Percentiles rank a stretch among this genome's conserved stretches.
Evolutionary conservation across 805 yeast species (phyloP).

Genomic region (Peterozyma xylosa): DNA sequence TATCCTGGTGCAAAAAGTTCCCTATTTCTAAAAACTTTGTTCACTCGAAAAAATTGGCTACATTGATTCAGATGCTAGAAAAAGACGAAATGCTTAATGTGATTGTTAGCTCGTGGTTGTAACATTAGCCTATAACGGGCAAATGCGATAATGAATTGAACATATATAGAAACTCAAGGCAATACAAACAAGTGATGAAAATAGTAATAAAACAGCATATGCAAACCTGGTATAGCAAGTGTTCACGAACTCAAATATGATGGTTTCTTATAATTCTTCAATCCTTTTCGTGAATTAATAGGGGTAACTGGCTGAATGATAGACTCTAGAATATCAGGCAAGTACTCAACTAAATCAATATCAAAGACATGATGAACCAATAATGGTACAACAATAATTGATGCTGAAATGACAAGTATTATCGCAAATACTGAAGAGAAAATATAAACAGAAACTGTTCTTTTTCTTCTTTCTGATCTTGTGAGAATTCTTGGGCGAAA

Average conservation of each 20-base stretch:
- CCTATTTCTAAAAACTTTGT: too few relatives aligned
- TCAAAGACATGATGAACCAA: conserved; percentile 24
- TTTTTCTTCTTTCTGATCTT: conserved; percentile 31
- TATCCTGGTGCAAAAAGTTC: too few relatives aligned
- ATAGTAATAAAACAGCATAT: conserved; percentile 1
- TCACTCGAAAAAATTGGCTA: too few relatives aligned
- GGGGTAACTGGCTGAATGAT: conserved; percentile 37
- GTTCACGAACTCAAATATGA: conserved; percentile 11
- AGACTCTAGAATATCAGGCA: conserved; percentile 29
- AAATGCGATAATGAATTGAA: too few relatives aligned
- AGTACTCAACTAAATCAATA: conserved; percentile 29
- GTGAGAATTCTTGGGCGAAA: conserved; percentile 38
- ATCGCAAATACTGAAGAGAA: conserved; percentile 29
- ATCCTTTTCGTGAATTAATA: conserved; percentile 25
- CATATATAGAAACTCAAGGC: too few relatives aligned
- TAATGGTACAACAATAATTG: conserved; percentile 31
- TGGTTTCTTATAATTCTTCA: conserved; percentile 21
- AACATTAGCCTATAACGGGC: too few relatives aligned
- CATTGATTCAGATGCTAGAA: too few relatives aligned
- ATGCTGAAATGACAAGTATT: conserved; percentile 20
- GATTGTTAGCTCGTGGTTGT: too few relatives aligned
- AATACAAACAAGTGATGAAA: not conserved
- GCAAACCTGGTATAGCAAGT: not conserved
- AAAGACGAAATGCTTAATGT: too few relatives aligned
- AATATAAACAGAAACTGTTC: conserved; percentile 24